These are phyloP conservation scores for Amanita thiersii DNA, from an alignment of 768 basidiomycete genomes.

Conservation along the genomic window DNA sequence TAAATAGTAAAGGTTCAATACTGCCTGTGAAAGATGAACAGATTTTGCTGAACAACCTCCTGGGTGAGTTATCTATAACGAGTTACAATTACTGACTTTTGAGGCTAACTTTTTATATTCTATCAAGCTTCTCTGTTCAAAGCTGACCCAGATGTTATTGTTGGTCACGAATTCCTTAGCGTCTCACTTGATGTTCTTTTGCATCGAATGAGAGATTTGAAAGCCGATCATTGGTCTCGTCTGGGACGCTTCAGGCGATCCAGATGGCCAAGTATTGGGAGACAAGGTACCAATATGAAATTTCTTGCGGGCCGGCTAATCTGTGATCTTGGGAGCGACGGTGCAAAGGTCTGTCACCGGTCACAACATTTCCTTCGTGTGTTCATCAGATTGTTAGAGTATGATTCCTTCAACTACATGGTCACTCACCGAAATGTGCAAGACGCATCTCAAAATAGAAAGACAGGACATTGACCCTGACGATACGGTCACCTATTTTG, in stretches of 20 bases:
- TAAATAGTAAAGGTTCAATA: conserved; percentile 60
- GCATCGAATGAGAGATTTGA: conserved; percentile 84
- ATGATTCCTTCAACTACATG: conserved; percentile 98
- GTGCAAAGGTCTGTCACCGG: conserved; percentile 62
- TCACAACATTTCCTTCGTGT: not conserved
- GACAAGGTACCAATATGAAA: conserved; percentile 75
- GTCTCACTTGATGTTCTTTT: conserved; percentile 86
- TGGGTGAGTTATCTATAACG: conserved; percentile 45
- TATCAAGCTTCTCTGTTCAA: conserved; percentile 62
- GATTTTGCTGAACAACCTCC: conserved; percentile 72
- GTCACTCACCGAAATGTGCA: conserved; percentile 97
- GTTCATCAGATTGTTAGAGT: conserved; percentile 40
- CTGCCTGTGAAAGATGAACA: conserved; percentile 75
- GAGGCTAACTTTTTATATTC: conserved; percentile 1
- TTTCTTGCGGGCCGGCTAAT: conserved; percentile 82
- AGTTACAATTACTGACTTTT: not conserved
- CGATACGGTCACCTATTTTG: conserved; percentile 87
- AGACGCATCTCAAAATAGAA: conserved; percentile 75
- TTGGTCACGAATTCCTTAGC: conserved; percentile 92
- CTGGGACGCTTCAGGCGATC: conserved; percentile 83
- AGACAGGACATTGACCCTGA: conserved; percentile 95
- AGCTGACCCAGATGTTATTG: conserved; percentile 88
- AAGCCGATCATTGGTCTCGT: conserved; percentile 90
- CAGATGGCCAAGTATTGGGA: conserved; percentile 76
- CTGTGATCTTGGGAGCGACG: conserved; percentile 91